Evolutionary conservation across 345 rosid genomes (phyloP).

Genomic region (Aethionema arabicum): DNA sequence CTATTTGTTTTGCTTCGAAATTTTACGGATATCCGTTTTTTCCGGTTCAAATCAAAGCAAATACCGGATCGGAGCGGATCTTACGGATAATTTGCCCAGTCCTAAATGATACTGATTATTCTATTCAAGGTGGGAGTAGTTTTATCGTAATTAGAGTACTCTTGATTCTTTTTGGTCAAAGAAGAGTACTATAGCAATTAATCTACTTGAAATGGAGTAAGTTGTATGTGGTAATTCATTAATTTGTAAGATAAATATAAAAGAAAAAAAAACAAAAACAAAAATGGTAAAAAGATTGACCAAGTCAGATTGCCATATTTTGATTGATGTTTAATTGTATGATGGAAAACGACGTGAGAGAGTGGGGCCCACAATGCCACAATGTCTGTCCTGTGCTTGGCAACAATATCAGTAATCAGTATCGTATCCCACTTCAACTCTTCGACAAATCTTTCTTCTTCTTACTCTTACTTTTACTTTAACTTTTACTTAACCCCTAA

Average conservation of each 20-base stretch:
- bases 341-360: conserved; percentile 39
- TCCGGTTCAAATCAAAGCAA: too few species aligned
- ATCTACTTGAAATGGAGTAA: too few species aligned
- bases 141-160: too few species aligned
- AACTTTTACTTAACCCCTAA: conserved; percentile 32
- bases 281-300: conserved; percentile 37
- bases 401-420: conserved; percentile 37
- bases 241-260: background rate
- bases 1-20: too few species aligned
- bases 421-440: conserved; percentile 51
- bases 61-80: too few species aligned
- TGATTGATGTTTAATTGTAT: conserved; percentile 22
- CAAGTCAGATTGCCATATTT: conserved; percentile 30
- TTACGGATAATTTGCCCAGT: too few species aligned
- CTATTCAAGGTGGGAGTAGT: too few species aligned
- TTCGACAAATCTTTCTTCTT: conserved; percentile 33
- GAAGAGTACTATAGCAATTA: too few species aligned
- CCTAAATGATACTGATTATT: too few species aligned
- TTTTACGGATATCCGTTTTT: too few species aligned
- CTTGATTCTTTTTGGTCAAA: too few species aligned
- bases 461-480: conserved; percentile 4
- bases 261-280: conserved; percentile 27
- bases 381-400: conserved; percentile 49
- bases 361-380: conserved; percentile 56
- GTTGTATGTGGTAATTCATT: background rate